A percentile compares a stretch with the other conserved stretches of the same genome.
Conservation (phyloP, 768 basidiomycete species). For the Auriscalpium orientale region DNA sequence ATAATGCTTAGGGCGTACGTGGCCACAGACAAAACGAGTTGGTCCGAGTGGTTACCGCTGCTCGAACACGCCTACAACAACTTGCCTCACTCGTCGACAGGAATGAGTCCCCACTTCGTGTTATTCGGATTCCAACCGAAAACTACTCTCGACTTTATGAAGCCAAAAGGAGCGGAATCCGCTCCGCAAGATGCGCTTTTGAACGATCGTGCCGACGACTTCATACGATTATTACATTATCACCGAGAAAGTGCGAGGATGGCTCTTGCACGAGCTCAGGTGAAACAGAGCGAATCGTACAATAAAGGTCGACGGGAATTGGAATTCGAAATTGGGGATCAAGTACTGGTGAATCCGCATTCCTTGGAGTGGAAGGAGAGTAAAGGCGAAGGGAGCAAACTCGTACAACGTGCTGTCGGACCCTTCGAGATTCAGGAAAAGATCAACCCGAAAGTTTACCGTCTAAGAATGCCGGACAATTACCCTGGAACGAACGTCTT, state of each 20-base stretch:
- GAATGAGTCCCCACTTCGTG: conserved; percentile 10
- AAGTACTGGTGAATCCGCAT: conserved; percentile 18
- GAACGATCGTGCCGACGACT: not conserved
- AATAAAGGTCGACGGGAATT: conserved; percentile 9
- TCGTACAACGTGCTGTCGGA: conserved; percentile 14
- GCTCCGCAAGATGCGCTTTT: no score
- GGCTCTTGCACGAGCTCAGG: conserved; percentile 14
- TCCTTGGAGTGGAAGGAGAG: conserved; percentile 10
- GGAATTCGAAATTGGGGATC: conserved; percentile 18
- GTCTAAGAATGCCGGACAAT: conserved; percentile 11
- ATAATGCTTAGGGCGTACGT: conserved; percentile 11
- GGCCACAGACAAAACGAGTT: not conserved
- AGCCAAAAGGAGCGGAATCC: not conserved
- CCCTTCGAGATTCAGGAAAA: conserved; percentile 20
- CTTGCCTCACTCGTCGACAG: conserved; percentile 6
- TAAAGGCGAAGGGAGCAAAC: conserved; percentile 18
- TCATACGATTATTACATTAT: not conserved
- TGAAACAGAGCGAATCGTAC: conserved; percentile 6
- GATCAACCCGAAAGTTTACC: conserved; percentile 17
- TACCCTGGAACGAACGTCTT: conserved; percentile 18
- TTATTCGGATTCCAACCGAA: conserved; percentile 14
- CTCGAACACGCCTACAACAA: conserved; percentile 13
- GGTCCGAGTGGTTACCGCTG: not conserved
- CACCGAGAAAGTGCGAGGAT: conserved; percentile 6
- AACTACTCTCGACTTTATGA: not conserved